Evolutionary conservation across 148 eudicot species (phyloP).

Genomic region (Rhododendron griersonianum): DNA sequence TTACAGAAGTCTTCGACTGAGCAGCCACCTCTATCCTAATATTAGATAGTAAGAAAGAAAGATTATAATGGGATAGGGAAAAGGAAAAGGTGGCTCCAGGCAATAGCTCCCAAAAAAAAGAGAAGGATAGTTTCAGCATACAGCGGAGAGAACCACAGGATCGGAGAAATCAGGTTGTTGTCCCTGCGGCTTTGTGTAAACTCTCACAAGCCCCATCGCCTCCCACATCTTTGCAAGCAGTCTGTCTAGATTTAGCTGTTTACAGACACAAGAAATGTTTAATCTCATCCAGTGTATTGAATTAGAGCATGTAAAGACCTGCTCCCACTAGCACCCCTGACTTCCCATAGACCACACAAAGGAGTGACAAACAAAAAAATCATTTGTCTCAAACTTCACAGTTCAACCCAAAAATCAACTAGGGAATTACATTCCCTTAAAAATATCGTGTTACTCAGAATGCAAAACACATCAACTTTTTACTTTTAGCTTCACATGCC

Average conservation of each 20-base stretch:
- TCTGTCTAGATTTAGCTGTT: constrained; percentile 94
- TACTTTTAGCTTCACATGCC: not conserved
- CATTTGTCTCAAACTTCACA: not conserved
- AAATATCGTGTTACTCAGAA: not conserved
- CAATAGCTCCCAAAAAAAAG: not conserved
- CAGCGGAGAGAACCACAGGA: constrained; percentile 94
- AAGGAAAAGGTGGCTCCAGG: not conserved
- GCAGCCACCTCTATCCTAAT: constrained; percentile 97
- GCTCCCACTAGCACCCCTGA: not conserved
- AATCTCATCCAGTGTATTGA: not conserved
- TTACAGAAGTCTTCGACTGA: constrained; percentile 88
- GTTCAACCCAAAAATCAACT: not conserved
- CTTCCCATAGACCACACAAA: not conserved
- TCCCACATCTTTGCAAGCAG: constrained; percentile 98
- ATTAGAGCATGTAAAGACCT: not conserved
- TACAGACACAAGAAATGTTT: constrained; percentile 6
- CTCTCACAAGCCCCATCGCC: constrained; percentile 98
- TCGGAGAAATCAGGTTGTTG: constrained; percentile 98
- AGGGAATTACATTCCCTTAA: not conserved
- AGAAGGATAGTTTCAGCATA: constrained; percentile 32
- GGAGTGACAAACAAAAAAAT: not conserved
- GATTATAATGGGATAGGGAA: not conserved
- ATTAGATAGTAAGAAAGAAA: constrained; percentile 14
- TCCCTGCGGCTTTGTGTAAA: constrained; percentile 97
- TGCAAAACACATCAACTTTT: not conserved